phyloP scores from a whole-genome alignment of 2,329 filamentous ascomycete genomes.

The Xylaria polymorpha region DNA sequence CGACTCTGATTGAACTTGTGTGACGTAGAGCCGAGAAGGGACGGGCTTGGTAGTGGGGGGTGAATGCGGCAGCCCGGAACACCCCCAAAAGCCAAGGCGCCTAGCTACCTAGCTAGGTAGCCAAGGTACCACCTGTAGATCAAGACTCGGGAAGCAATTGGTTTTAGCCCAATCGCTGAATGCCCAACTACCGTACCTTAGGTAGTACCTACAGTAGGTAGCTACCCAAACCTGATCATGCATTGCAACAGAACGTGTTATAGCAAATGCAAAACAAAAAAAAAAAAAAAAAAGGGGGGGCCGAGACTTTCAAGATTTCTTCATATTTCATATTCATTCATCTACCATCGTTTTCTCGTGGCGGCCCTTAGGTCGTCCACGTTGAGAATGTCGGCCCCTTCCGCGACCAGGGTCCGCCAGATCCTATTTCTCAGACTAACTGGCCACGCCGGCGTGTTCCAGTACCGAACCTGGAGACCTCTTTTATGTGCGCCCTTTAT shows the following conservation, averaged over 20 bases:
- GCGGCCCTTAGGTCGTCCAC: conserved; percentile 68
- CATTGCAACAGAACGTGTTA: not conserved
- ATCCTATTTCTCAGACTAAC: conserved; percentile 63
- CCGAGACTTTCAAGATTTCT: not conserved
- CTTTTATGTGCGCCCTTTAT: conserved; percentile 57
- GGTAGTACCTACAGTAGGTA: no score
- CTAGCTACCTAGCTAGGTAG: not conserved
- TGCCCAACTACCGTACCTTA: not conserved
- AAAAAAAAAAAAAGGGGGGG: no score
- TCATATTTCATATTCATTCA: conserved; percentile 14
- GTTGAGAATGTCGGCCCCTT: conserved; percentile 71
- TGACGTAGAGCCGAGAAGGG: conserved; percentile 33
- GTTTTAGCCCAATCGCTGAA: not conserved
- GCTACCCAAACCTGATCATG: not conserved
- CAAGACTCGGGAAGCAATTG: not conserved
- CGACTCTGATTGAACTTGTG: conserved; percentile 7
- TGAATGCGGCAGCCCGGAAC: not conserved
- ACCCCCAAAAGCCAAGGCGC: not conserved
- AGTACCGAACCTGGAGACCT: conserved; percentile 69
- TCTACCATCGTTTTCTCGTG: conserved; percentile 55
- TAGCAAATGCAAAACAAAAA: not conserved
- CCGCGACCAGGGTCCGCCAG: conserved; percentile 66
- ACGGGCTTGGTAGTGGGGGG: conserved; percentile 12
- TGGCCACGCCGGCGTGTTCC: conserved; percentile 70
- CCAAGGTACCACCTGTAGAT: not conserved